Percentiles rank a stretch among this genome's conserved stretches.
Evolutionary conservation across 1,139 yeast species (phyloP).

Genomic region (Waltiozyma sp.): DNA sequence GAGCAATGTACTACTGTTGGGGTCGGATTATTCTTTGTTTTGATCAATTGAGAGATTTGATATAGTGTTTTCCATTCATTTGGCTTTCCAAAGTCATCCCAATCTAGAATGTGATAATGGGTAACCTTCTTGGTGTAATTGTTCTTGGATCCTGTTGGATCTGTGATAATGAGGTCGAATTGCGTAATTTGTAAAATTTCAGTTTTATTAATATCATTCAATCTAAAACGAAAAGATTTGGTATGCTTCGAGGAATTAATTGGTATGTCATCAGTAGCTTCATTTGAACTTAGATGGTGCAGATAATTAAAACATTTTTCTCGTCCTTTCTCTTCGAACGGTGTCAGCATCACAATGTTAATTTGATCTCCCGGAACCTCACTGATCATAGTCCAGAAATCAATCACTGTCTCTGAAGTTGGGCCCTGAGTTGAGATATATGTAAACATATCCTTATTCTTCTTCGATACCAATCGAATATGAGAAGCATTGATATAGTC

Average conservation of each 20-base stretch:
- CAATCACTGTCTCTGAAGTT: slow-evolving; percentile 41
- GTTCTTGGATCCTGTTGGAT: slow-evolving; percentile 1
- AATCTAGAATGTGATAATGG: slow-evolving; percentile 32
- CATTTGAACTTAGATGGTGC: not conserved
- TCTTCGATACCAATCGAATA: slow-evolving; percentile 8
- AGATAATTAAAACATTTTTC: slow-evolving; percentile 64
- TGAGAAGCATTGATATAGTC: slow-evolving; percentile 36
- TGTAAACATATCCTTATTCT: slow-evolving; percentile 15
- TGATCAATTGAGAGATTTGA: slow-evolving; percentile 19
- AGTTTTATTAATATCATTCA: not conserved
- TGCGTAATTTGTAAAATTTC: not conserved
- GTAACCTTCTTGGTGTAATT: slow-evolving; percentile 19
- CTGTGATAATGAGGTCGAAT: not conserved
- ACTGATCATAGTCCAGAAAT: slow-evolving; percentile 83
- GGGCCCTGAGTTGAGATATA: slow-evolving; percentile 74
- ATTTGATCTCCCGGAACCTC: slow-evolving; percentile 31
- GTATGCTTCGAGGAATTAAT: not conserved
- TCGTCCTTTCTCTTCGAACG: slow-evolving; percentile 46
- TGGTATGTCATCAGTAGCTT: not conserved
- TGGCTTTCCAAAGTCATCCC: slow-evolving; percentile 38
- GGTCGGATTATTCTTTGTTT: slow-evolving; percentile 16
- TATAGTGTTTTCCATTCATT: slow-evolving; percentile 23
- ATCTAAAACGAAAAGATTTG: not conserved
- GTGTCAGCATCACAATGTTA: slow-evolving; percentile 81
- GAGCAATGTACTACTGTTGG: slow-evolving; percentile 55